Percentiles rank a stretch among this genome's conserved stretches.
These are phyloP conservation scores for Nicotiana rustica DNA, from an alignment of 305 asterid species.

Conservation along the genomic window DNA sequence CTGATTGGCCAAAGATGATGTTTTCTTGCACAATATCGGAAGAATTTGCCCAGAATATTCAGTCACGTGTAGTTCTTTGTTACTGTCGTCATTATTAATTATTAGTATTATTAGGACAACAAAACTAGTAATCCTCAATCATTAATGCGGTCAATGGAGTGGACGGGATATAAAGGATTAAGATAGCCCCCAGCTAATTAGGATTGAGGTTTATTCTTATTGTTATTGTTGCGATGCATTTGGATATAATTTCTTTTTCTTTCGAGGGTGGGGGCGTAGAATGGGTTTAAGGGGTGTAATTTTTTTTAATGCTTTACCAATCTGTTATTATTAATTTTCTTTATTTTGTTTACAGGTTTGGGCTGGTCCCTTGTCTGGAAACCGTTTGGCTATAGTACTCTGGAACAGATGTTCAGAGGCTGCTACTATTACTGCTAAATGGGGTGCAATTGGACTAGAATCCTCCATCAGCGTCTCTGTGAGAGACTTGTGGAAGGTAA, in stretches of 20 bases:
- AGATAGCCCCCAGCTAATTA: neutral
- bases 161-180: neutral
- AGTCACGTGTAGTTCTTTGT: neutral
- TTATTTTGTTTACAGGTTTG: conserved; percentile 60
- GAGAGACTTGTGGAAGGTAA: conserved; percentile 90
- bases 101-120: neutral
- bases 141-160: neutral
- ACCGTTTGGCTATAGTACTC: conserved; percentile 71
- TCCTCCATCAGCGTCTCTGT: conserved; percentile 74
- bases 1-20: conserved; percentile 2
- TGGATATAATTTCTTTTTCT: neutral
- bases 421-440: conserved; percentile 61
- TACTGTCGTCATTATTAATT: neutral
- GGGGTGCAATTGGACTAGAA: conserved; percentile 79
- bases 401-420: conserved; percentile 83
- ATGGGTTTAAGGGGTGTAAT: neutral
- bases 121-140: neutral
- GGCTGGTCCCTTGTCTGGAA: conserved; percentile 93
- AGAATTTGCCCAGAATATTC: neutral
- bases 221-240: neutral
- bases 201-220: neutral
- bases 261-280: neutral
- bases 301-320: neutral
- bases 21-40: neutral
- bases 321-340: neutral